These are phyloP conservation scores for Blastosporella zonata DNA, from an alignment of 1,284 basidiomycete species.

Conservation along the genomic window DNA sequence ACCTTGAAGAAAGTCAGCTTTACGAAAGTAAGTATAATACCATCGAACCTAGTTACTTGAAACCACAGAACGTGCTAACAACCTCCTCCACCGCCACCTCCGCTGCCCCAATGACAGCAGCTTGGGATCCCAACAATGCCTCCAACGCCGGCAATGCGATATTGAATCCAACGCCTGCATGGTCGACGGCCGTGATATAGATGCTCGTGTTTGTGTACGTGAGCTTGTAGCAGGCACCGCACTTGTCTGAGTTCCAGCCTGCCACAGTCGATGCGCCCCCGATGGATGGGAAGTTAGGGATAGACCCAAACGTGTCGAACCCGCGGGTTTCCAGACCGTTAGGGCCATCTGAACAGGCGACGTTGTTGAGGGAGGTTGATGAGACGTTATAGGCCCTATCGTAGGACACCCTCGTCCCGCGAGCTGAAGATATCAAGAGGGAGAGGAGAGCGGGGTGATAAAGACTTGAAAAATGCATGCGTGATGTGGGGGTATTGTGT, in stretches of 20 bases:
- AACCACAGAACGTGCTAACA: slow-evolving; percentile 27
- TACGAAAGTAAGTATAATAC: too few relatives aligned
- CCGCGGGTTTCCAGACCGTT: slow-evolving; percentile 42
- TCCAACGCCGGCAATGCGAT: slow-evolving; percentile 36
- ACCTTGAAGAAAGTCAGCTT: too few relatives aligned
- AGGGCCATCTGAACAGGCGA: slow-evolving; percentile 49
- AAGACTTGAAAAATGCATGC: slow-evolving; percentile 15
- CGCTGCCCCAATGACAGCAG: slow-evolving; percentile 28
- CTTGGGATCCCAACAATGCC: slow-evolving; percentile 31
- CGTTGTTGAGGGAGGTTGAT: slow-evolving; percentile 28
- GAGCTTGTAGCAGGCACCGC: slow-evolving; percentile 48
- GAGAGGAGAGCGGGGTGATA: background rate
- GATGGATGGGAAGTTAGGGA: slow-evolving; percentile 50
- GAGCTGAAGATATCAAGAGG: slow-evolving; percentile 10
- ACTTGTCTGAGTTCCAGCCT: slow-evolving; percentile 39
- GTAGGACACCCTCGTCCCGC: slow-evolving; percentile 32
- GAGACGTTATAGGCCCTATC: slow-evolving; percentile 43
- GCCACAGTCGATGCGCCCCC: slow-evolving; percentile 42
- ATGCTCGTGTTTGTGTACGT: slow-evolving; percentile 37
- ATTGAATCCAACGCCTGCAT: slow-evolving; percentile 36
- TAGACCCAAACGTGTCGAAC: slow-evolving; percentile 43
- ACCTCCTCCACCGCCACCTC: slow-evolving; percentile 30
- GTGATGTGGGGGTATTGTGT: background rate
- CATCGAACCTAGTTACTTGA: slow-evolving; percentile 4
- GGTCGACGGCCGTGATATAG: slow-evolving; percentile 41